Evolutionary conservation across 1,139 yeast genomes (phyloP).

Genomic region (Kluyveromyces sp.): DNA sequence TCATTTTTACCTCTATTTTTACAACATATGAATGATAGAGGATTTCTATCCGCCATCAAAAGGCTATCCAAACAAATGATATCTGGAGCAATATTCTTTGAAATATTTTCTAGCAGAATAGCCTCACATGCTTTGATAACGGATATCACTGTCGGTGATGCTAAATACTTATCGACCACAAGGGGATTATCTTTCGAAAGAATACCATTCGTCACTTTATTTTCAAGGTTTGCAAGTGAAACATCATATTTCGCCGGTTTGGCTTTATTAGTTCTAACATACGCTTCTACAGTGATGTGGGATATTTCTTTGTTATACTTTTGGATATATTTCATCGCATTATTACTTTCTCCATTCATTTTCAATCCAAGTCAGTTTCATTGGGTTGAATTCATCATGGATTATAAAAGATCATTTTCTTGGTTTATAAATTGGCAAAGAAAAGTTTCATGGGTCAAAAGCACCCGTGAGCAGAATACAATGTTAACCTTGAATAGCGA

Average conservation of each 20-base stretch:
- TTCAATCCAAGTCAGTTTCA: slow-evolving; percentile 73
- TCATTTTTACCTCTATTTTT: slow-evolving; percentile 64
- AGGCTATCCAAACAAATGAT: slow-evolving; percentile 56
- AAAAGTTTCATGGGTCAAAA: neutral
- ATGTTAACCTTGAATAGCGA: neutral
- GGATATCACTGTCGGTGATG: slow-evolving; percentile 70
- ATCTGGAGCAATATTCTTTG: slow-evolving; percentile 64
- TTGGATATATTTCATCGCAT: slow-evolving; percentile 61
- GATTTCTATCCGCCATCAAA: slow-evolving; percentile 60
- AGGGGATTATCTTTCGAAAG: slow-evolving; percentile 74
- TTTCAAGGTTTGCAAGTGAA: slow-evolving; percentile 64
- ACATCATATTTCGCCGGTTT: slow-evolving; percentile 66
- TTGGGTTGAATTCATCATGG: slow-evolving; percentile 68
- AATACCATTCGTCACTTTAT: slow-evolving; percentile 59
- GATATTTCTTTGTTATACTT: slow-evolving; percentile 66
- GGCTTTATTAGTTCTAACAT: slow-evolving; percentile 51
- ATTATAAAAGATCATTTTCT: slow-evolving; percentile 43
- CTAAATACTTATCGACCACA: slow-evolving; percentile 68
- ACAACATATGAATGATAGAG: slow-evolving; percentile 67
- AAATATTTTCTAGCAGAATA: slow-evolving; percentile 67
- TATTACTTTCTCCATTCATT: slow-evolving; percentile 60
- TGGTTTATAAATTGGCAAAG: slow-evolving; percentile 4
- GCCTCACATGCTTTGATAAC: slow-evolving; percentile 58
- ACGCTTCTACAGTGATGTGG: slow-evolving; percentile 66
- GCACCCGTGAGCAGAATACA: neutral